These are phyloP conservation scores for Sarocladium strictum DNA, from an alignment of 2,329 filamentous ascomycete genomes.

Conservation along the genomic window DNA sequence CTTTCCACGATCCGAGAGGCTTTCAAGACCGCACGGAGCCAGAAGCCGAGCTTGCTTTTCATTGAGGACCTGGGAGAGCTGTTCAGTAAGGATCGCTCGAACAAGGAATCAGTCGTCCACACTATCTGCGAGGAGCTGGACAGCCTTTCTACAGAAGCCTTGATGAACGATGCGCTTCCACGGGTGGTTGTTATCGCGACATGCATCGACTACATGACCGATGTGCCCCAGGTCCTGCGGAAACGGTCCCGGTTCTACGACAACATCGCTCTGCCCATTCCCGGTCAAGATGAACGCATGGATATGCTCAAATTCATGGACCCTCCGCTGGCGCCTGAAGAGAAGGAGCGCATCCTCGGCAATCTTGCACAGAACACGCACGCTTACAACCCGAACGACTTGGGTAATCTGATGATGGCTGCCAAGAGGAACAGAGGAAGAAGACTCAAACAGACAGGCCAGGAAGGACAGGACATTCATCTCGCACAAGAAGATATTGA, in stretches of 20 bases:
- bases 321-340: constrained; percentile 38
- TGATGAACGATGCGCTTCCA: constrained; percentile 32
- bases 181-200: constrained; percentile 70
- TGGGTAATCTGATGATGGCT: constrained; percentile 53
- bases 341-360: constrained; percentile 46
- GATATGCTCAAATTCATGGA: constrained; percentile 65
- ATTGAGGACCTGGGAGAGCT: constrained; percentile 74
- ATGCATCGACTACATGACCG: constrained; percentile 62
- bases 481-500: constrained; percentile 49
- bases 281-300: constrained; percentile 62
- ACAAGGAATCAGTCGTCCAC: constrained; percentile 43
- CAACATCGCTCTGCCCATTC: constrained; percentile 71
- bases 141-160: constrained; percentile 36
- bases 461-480: constrained; percentile 20
- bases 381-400: constrained; percentile 77
- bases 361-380: constrained; percentile 71
- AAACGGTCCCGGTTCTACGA: constrained; percentile 57
- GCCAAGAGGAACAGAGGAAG: constrained; percentile 22
- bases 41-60: constrained; percentile 70
- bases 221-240: constrained; percentile 65
- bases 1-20: constrained; percentile 54
- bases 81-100: constrained; percentile 52
- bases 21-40: constrained; percentile 62
- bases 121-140: constrained; percentile 51
- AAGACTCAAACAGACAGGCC: constrained; percentile 18